A percentile compares a stretch with the other conserved stretches of the same genome.
Conservation (phyloP, 2,329 filamentous ascomycete genomes). For the Parastagonospora avenae region DNA sequence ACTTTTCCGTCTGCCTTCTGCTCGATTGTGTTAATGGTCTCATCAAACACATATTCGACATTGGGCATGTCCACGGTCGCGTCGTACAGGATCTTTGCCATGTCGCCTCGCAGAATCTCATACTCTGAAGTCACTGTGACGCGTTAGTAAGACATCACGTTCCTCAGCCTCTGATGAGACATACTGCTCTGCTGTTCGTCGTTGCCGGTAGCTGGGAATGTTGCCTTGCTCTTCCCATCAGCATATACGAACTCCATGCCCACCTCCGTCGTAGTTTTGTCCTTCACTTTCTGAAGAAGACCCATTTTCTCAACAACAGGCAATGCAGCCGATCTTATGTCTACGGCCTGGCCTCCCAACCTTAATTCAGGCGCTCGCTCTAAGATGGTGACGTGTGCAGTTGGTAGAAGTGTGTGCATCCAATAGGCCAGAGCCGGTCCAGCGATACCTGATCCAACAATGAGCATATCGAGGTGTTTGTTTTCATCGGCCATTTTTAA, state of each 20-base stretch:
- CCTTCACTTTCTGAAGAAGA: conserved; percentile 50
- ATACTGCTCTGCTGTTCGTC: conserved; percentile 42
- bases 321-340: conserved; percentile 59
- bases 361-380: conserved; percentile 52
- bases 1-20: conserved; percentile 37
- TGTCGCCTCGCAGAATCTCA: conserved; percentile 64
- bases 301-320: conserved; percentile 60
- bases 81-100: conserved; percentile 59
- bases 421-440: conserved; percentile 56
- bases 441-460: conserved; percentile 39
- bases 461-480: conserved; percentile 27
- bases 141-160: background rate
- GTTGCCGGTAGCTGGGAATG: conserved; percentile 45
- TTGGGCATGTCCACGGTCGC: conserved; percentile 32
- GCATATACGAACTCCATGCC: conserved; percentile 52
- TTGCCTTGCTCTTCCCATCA: conserved; percentile 27
- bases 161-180: background rate
- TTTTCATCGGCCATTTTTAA: background rate
- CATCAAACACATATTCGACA: conserved; percentile 45
- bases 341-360: conserved; percentile 58
- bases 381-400: conserved; percentile 46
- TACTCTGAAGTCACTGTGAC: conserved; percentile 58
- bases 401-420: conserved; percentile 48
- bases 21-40: conserved; percentile 33
- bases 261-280: conserved; percentile 52